Evolutionary conservation across 805 yeast genomes (phyloP).

Genomic region (Yarrowia sp.): DNA sequence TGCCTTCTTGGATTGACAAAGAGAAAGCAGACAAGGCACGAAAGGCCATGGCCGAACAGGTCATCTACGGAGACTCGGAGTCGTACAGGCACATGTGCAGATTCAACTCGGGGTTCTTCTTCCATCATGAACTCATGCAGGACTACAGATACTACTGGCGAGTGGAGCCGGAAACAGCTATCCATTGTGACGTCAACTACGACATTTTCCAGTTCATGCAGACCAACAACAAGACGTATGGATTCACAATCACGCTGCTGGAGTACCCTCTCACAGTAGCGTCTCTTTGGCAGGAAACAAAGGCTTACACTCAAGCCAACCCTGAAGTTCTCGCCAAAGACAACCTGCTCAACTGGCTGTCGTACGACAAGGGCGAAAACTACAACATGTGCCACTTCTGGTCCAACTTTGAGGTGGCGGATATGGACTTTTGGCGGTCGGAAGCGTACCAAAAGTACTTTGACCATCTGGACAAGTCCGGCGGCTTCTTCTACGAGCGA

Average conservation of each 20-base stretch:
- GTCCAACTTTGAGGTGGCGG: slow-evolving; percentile 74
- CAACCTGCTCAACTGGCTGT: slow-evolving; percentile 60
- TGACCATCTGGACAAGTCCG: slow-evolving; percentile 56
- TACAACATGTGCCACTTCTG: slow-evolving; percentile 81
- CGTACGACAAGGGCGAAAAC: slow-evolving; percentile 59
- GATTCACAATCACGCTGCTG: slow-evolving; percentile 63
- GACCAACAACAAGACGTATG: slow-evolving; percentile 55
- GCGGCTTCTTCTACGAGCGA: slow-evolving; percentile 78
- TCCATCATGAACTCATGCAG: slow-evolving; percentile 54
- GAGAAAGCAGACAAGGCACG: slow-evolving; percentile 49
- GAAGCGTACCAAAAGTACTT: slow-evolving; percentile 56
- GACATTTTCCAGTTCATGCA: slow-evolving; percentile 64
- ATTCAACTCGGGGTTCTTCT: slow-evolving; percentile 73
- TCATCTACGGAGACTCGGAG: slow-evolving; percentile 58
- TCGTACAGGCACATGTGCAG: slow-evolving; percentile 80
- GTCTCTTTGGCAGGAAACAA: slow-evolving; percentile 59
- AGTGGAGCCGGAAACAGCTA: slow-evolving; percentile 65
- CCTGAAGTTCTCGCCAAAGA: slow-evolving; percentile 55
- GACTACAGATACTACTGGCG: slow-evolving; percentile 74
- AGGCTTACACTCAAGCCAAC: slow-evolving; percentile 45
- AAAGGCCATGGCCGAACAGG: slow-evolving; percentile 45
- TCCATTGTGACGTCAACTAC: slow-evolving; percentile 58
- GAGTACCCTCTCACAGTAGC: slow-evolving; percentile 64
- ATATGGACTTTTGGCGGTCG: slow-evolving; percentile 60
- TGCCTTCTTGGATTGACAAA: slow-evolving; percentile 64